Evolutionary conservation across 108 stramenopile species (phyloP), one percentile per base, ranked within the genome.

Genomic region (Nitzschia sp.): DNA sequence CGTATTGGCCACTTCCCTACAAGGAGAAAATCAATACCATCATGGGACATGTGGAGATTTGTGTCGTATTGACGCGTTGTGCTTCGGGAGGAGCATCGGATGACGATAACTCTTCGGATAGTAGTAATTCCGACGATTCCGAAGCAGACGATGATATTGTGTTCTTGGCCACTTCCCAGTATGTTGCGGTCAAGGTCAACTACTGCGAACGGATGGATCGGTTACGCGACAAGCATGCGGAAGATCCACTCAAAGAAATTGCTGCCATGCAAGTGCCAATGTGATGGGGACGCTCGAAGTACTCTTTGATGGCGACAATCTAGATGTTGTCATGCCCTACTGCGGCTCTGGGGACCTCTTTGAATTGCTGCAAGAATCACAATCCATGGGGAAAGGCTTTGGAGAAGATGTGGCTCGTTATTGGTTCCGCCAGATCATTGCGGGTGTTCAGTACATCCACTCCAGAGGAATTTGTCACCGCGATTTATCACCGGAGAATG

Each of bases 181-280:
- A 57, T 15, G 83, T 80, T n/a, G 79, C 78, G 0, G 76, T 84
- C 52, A 84, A 84, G 55, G 79, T 80, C 21, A 80, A 77, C 46
- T 76, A 76, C 41, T 61, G 41, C 24, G 60, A 71, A 10, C 72
- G 67, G 24, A 81, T 81, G 71, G 69, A 84, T 70, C 51, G 53
- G 54, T 57, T 76, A 41, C 65, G 71, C 15, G 68, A 69, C 43
- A 50, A 54, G n/a, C 84, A 85, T 60, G 80, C 79, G n/a, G 89
- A 87, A 80, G 90, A 97, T 68, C 96, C 95, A 3, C 55, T 95
- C n/a, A 90, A 95, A 77, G 96, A 97, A 81, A 82, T 96, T 64
- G 82, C 89, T 41, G 92, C 90, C 10, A 90, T 95, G 88, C 96
- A 97, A 64, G 65, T 90, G 58, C 72, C 14, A 66, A 78, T 34